These are phyloP conservation scores for Brassica carinata DNA, from an alignment of 345 rosid species.

Conservation along the genomic window DNA sequence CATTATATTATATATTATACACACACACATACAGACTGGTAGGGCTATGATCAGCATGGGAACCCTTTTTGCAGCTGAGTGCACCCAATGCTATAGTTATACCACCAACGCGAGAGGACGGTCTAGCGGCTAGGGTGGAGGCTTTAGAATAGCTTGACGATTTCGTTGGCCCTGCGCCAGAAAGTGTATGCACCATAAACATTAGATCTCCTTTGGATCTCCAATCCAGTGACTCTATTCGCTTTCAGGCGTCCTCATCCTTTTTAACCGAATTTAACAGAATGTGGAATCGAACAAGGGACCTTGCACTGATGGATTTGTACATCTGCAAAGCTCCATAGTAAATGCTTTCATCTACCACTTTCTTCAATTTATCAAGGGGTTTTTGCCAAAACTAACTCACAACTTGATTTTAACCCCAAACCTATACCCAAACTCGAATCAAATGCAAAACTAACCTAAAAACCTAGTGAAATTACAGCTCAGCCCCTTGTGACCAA, in stretches of 20 bases:
- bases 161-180: slow-evolving; percentile 60
- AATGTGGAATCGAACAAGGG: no score
- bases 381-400: no score
- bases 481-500: no score
- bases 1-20: neutral
- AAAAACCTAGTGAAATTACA: no score
- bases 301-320: no score
- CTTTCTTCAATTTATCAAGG: no score
- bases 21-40: slow-evolving; percentile 1
- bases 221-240: slow-evolving; percentile 82
- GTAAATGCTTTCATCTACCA: no score
- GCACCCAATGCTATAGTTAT: slow-evolving; percentile 61
- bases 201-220: slow-evolving; percentile 70
- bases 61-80: slow-evolving; percentile 52
- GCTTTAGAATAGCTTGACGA: slow-evolving; percentile 76
- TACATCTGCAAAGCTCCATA: no score
- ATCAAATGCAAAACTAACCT: no score
- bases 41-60: slow-evolving; percentile 56
- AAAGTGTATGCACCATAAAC: slow-evolving; percentile 63
- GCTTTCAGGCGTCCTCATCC: slow-evolving; percentile 65
- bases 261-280: neutral
- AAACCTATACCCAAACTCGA: no score
- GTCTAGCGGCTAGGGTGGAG: slow-evolving; percentile 74
- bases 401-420: no score
- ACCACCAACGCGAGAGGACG: slow-evolving; percentile 65